Evolutionary conservation across 2,329 filamentous ascomycete genomes (phyloP), one percentile per base, ranked within the genome.

Genomic region (Fusarium illudens): DNA sequence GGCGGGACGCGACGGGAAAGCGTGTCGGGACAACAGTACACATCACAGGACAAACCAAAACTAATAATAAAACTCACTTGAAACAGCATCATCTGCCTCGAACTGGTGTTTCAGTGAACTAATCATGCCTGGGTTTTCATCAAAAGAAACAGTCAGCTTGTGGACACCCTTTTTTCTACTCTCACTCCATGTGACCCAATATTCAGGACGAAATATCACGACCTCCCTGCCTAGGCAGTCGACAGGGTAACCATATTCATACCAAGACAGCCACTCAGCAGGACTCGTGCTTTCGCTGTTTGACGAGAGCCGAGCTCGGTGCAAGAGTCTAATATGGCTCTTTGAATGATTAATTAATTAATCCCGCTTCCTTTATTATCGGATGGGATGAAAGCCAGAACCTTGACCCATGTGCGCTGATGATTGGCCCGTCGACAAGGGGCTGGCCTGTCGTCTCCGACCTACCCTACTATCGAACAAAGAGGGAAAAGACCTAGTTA

Each of bases 401-500:
- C 52, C 27, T 42, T n/a, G 39, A 56, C 60, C 71, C 76, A 78
- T 78, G 76, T 78, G 76, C 65, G 60, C 48, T 62, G 58, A 71
- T 74, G 74, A 75, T 75, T 75, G 74, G 74, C 60, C 62, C 60
- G 44, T 70, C 60, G 53, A 20, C 55, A 48, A 34, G 44, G 29
- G 25, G n/a, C 22, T 59, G 30, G 27, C n/a, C 49, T 58, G 36
- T 37, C 44, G 51, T 12, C 27, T 15, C 17, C 30, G n/a, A n/a
- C n/a, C 29, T 46, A 39, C 49, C n/a, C n/a, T 39, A 54, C 54
- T 58, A 51, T 39, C 48, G 22, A 22, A 50, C 27, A 52, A 55
- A 53, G 39, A 50, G 33, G 17, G 33, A 53, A 65, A 46, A 29
- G 42, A 39, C 17, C 29, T 62, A 60, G 58, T 37, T 49, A 32